phyloP scores from a whole-genome alignment of 1,284 basidiomycete species.

The Albatrellus sp. region DNA sequence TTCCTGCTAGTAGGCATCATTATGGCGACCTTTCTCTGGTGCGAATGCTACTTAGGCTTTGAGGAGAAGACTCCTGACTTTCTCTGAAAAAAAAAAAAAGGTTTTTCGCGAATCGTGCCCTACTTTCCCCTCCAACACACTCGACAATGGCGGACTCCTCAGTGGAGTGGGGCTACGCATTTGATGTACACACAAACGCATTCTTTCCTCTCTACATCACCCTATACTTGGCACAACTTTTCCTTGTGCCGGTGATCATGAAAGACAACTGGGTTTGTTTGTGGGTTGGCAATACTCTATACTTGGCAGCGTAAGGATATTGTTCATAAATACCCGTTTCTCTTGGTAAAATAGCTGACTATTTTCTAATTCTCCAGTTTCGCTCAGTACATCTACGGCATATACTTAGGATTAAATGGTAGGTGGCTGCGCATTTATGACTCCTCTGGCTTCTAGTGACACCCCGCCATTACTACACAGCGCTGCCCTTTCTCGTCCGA shows the following conservation, averaged over 20 bases:
- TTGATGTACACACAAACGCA: slow-evolving; percentile 90
- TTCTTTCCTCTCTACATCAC: slow-evolving; percentile 90
- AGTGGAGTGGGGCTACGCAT: slow-evolving; percentile 88
- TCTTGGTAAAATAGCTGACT: not conserved
- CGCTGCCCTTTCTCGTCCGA: slow-evolving; percentile 84
- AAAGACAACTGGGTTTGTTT: slow-evolving; percentile 85
- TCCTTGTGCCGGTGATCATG: slow-evolving; percentile 72
- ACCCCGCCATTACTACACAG: slow-evolving; percentile 23
- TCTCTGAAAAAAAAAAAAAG: slow-evolving; percentile 21
- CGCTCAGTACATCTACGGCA: slow-evolving; percentile 81
- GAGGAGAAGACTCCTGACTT: not conserved
- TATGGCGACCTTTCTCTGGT: slow-evolving; percentile 74
- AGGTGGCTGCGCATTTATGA: slow-evolving; percentile 9
- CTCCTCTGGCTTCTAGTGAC: slow-evolving; percentile 2
- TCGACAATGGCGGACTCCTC: slow-evolving; percentile 58
- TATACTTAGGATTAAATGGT: slow-evolving; percentile 84
- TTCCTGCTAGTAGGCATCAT: slow-evolving; percentile 68
- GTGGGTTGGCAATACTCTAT: slow-evolving; percentile 87
- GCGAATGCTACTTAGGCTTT: slow-evolving; percentile 12
- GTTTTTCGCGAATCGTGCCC: slow-evolving; percentile 59
- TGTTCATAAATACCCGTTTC: not conserved
- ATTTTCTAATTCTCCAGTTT: slow-evolving; percentile 34
- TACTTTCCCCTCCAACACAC: slow-evolving; percentile 65
- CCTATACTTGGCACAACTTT: slow-evolving; percentile 76
- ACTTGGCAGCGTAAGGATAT: slow-evolving; percentile 61